Evolutionary conservation across 2,329 filamentous ascomycete species (phyloP), one percentile per base, ranked within the genome.

Genomic region (Epichloe baconii): DNA sequence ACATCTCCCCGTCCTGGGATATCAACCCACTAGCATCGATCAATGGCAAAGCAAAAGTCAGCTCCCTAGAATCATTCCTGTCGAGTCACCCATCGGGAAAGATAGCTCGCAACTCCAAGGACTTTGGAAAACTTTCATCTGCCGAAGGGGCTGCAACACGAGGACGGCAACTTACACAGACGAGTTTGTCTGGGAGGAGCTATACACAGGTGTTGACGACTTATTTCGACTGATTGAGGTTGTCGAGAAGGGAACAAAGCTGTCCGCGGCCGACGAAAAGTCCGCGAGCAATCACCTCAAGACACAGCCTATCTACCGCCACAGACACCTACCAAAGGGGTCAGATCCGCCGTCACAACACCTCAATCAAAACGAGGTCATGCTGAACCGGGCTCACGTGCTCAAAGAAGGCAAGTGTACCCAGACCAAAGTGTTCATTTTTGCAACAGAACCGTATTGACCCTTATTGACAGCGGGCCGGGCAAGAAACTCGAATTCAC

Each of bases 401-500:
- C 55, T 3, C 56, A 57, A 10, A 66, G 65, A 49, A 66, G 58
- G 65, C 66, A 47, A 40, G 54, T 41, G 3, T 15, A n/a, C 17
- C 31, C 31, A 31, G 31, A 31, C 3, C 11, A 17, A 15, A 12
- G 10, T 44, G 14, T 5, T 17, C 1, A 10, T 35, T 23, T 21
- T 37, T 42, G 17, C 47, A 21, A 26, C 49, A 52, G 50, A 74
- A 17, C 21, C 5, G 44, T 21, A 23, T n/a, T 76, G 54, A 82
- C 88, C 40, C 69, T 12, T 7, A 5, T 36, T 17, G n/a, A 86
- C 34, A 68, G 65, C 57, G 62, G 65, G 35, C 53, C 58, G 1
- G 59, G 60, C 49, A 95, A 90, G 61, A 85, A 88, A 5, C 78
- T 98, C 37, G 90, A 96, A 62, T 97, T 97, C 61, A 98, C 93